Conservation (phyloP, 2,329 filamentous ascomycete genomes). For the Cladosporium colombiae region DNA sequence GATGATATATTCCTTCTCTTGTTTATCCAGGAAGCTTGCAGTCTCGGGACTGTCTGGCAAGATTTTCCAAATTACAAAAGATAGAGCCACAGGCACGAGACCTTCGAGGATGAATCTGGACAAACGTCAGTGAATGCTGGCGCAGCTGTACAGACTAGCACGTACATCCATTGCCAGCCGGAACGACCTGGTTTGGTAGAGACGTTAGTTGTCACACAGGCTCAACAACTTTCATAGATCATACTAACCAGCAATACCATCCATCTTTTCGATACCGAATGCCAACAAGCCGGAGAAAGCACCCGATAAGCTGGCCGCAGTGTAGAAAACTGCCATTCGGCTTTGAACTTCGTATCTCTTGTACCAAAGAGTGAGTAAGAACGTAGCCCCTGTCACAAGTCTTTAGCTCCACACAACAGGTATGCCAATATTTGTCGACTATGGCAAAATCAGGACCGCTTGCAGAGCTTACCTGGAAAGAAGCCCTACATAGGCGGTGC, state of each 20-base stretch:
- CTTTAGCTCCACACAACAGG: not conserved
- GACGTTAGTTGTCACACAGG: not conserved
- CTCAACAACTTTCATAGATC: not conserved
- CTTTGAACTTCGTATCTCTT: conserved; percentile 47
- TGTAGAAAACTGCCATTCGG: conserved; percentile 46
- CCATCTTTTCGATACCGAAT: conserved; percentile 40
- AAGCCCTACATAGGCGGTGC: not conserved
- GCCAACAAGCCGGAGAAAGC: conserved; percentile 56
- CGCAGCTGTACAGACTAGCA: conserved; percentile 38
- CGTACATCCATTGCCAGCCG: conserved; percentile 34
- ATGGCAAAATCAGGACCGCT: not conserved
- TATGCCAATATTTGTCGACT: not conserved
- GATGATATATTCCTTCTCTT: conserved; percentile 43
- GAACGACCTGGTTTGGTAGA: not conserved
- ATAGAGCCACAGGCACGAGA: conserved; percentile 39
- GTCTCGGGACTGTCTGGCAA: conserved; percentile 61
- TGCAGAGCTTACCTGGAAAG: conserved; percentile 24
- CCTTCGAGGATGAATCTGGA: conserved; percentile 24
- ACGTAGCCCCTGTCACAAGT: conserved; percentile 14
- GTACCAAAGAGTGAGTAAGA: conserved; percentile 48
- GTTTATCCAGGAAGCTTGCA: conserved; percentile 57
- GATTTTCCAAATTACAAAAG: conserved; percentile 45
- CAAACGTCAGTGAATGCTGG: conserved; percentile 24
- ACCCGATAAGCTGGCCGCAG: conserved; percentile 46
- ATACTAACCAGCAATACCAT: conserved; percentile 31